Base-by-base conservation (phyloP, 2,329 filamentous ascomycete species). In the Diatrype stigma region DNA sequence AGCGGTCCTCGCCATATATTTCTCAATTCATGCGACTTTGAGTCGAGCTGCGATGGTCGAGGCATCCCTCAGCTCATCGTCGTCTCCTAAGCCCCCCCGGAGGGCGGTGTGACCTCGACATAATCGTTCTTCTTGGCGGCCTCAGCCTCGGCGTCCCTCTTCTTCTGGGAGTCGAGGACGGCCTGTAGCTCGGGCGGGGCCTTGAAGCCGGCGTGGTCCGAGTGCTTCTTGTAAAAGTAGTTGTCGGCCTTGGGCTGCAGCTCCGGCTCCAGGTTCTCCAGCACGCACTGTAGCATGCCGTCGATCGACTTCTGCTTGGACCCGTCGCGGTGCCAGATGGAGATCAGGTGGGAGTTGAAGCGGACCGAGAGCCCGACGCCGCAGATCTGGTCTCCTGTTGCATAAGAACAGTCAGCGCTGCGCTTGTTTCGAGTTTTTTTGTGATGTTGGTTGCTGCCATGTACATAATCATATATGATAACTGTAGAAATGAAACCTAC, bases 281-380 rank as follows among this genome's bases (percentile, higher is more conserved):
- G 74, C 48, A 96, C 85, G 45, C 83, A 86, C 55, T 82, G 74
- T 46, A 92, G 78, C 53, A 96, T 79, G 56, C 77, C 81, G 65
- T 93, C 84, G 60, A 94, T 81, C 6, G 90, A 94, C 60, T 81
- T 84, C 64, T 89, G 79, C 70, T 94, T 91, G 53, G 84, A 85
- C 21, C 86, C 85, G 64, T 96, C 88, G 56, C 94, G 89, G 73
- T 96, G 94, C 93, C 93, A 97, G 64, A 97, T 82, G 60, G 89
- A 88, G 67, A 96, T 87, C 60, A 96, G 82, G 67, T 93, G 86
- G 28, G 86, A 87, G 73, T 92, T 96, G 79, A 94, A 95, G 62
- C 92, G 86, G 51, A 93, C 89, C 1, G 88, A 91, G 57, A 94
- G 84, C 40, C 89, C 90, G 45, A 96, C 85, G 47, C 93, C 93